Evolutionary conservation across 176 grass and related monocot species (phyloP).

Genomic region (sorghum (Sorghum bicolor)): DNA sequence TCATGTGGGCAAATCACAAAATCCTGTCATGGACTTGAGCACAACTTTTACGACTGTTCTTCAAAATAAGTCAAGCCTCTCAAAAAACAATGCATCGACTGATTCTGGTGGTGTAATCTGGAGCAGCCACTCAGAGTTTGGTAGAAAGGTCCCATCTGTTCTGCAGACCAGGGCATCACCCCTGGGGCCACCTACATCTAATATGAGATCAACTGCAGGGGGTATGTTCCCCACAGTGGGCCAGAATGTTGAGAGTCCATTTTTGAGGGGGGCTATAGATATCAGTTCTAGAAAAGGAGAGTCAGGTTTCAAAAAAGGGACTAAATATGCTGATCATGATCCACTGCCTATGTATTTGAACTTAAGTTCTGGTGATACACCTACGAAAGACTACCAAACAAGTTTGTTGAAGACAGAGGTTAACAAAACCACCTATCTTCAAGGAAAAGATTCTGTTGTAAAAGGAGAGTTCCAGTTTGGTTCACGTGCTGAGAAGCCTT

Average conservation of each 20-base stretch:
- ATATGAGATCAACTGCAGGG: slow-evolving; percentile 36
- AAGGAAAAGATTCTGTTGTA: slow-evolving; percentile 42
- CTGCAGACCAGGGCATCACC: slow-evolving; percentile 40
- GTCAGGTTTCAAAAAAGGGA: slow-evolving; percentile 37
- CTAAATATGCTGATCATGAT: slow-evolving; percentile 33
- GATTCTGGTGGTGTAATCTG: slow-evolving; percentile 30
- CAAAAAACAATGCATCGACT: slow-evolving; percentile 28
- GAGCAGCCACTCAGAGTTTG: slow-evolving; percentile 34
- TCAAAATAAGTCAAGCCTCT: slow-evolving; percentile 38
- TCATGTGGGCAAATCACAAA: slow-evolving; percentile 35
- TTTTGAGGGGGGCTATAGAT: slow-evolving; percentile 40
- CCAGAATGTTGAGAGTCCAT: slow-evolving; percentile 42
- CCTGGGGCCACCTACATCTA: slow-evolving; percentile 31
- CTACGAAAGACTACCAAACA: slow-evolving; percentile 32
- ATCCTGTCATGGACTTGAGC: slow-evolving; percentile 21
- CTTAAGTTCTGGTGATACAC: slow-evolving; percentile 40
- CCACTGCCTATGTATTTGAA: slow-evolving; percentile 40
- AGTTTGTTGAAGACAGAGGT: slow-evolving; percentile 37
- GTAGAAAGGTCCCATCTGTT: slow-evolving; percentile 50
- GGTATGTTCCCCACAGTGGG: slow-evolving; percentile 27
- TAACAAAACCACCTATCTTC: slow-evolving; percentile 34
- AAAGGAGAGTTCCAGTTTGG: slow-evolving; percentile 42
- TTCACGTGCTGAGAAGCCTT: slow-evolving; percentile 40
- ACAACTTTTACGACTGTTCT: slow-evolving; percentile 32
- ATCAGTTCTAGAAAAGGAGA: slow-evolving; percentile 33